These are phyloP conservation scores for Musa balbisiana DNA, from an alignment of 202 grass and related monocot genomes.

Conservation along the genomic window DNA sequence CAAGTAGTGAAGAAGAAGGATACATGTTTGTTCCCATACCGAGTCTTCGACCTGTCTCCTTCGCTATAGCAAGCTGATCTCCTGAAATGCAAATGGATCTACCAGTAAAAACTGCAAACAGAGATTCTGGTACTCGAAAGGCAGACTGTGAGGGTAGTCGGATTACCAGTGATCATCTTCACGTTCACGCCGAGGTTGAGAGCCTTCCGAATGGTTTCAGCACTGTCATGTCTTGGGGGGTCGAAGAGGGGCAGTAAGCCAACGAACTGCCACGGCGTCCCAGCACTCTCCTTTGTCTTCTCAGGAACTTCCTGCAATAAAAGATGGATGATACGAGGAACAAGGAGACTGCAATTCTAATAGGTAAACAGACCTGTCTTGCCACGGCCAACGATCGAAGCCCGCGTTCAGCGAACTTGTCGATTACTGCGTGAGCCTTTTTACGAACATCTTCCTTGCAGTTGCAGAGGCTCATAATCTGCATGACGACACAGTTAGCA, in stretches of 20 bases:
- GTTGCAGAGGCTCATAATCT: conserved; percentile 73
- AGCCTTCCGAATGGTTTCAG: conserved; percentile 90
- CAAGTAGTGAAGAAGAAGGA: conserved; percentile 81
- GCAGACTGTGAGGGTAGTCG: not conserved
- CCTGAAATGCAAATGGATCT: conserved; percentile 34
- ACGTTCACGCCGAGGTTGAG: conserved; percentile 91
- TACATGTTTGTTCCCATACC: conserved; percentile 99
- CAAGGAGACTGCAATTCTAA: conserved; percentile 4
- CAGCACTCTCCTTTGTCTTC: conserved; percentile 55
- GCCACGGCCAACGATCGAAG: conserved; percentile 86
- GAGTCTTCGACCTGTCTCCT: conserved; percentile 92
- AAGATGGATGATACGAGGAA: conserved; percentile 3
- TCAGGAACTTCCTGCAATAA: conserved; percentile 84
- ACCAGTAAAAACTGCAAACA: not conserved
- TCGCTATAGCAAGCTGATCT: conserved; percentile 91
- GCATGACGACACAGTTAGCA: conserved; percentile 24
- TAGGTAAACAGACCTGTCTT: conserved; percentile 51
- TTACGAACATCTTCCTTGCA: conserved; percentile 80
- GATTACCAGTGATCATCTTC: conserved; percentile 90
- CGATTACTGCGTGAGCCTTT: conserved; percentile 58
- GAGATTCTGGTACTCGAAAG: not conserved
- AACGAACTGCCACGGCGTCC: conserved; percentile 88
- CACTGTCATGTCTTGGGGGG: conserved; percentile 89
- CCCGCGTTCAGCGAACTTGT: conserved; percentile 88
- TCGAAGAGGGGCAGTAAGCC: conserved; percentile 83